Base-by-base conservation (phyloP, 345 rosid species). In the Ricinus communis region DNA sequence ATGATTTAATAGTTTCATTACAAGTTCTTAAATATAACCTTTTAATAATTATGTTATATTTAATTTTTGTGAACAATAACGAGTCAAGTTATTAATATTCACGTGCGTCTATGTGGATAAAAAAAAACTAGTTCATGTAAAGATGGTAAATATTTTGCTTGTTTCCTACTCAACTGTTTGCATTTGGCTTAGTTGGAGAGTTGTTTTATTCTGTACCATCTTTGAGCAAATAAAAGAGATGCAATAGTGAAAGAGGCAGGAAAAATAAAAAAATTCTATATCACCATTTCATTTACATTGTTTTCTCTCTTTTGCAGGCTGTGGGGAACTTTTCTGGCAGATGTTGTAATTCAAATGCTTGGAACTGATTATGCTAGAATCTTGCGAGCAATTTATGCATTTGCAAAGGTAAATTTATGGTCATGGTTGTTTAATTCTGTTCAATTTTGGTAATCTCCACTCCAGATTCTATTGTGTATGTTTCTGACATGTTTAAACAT, bases 321-420 rank as follows among this genome's bases (percentile, higher is more conserved):
- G 77, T 94, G 98, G 98, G 98, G 97, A 68, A 90, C 97, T 61
- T 85, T 94, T 68, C 81, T 94, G 46, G 97, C 98, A 41, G 98
- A 94, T 77, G 80, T 91, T 57, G 96, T 94, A 33, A 94, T 91
- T 86, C 98, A 91, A 75, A 94, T 94, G 98, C 91, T 94, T 4
- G 98, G 96, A 71, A 91, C 98, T 60, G 98, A 94, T 83, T 90
- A 91, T 83, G 93, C 97, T 55, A 85, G 98, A 83, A 87, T 94
- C 74, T 76, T 94, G 73, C 86, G 87, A 80, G 98, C 98, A 62
- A 88, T 94, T 75, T 94, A 88, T 74, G 93, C 95, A 14, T 85
- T 94, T 84, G 96, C 98, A 9, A 96, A 90, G 95, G 97, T 93
- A 84, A n/a, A 80, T 45, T 30, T 54, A 27, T 10, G 16, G 14